Conservation (phyloP, 2,329 filamentous ascomycete species). For the Alternaria triticimaculans region DNA sequence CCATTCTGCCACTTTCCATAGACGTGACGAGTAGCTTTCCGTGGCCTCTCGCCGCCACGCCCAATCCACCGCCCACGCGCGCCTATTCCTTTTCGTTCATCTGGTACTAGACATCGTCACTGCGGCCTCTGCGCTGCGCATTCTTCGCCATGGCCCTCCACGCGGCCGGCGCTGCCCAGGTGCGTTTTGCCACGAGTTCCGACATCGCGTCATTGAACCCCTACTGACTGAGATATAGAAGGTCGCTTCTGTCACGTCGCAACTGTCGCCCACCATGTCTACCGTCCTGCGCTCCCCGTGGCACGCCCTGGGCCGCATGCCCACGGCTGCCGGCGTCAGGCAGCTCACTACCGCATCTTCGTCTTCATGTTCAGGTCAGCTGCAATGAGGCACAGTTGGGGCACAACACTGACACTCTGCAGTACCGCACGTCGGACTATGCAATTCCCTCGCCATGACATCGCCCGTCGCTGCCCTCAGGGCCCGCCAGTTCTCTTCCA, state of each 20-base stretch:
- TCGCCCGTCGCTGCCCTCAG: conserved; percentile 33
- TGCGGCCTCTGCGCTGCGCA: conserved; percentile 41
- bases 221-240: conserved; percentile 49
- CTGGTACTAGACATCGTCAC: conserved; percentile 22
- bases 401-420: conserved; percentile 9
- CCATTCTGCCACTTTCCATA: conserved; percentile 34
- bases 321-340: conserved; percentile 26
- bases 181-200: conserved; percentile 48
- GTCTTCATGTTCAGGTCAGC: conserved; percentile 30
- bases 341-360: conserved; percentile 26
- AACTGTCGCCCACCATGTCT: conserved; percentile 52
- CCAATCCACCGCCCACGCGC: conserved; percentile 23
- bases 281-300: conserved; percentile 45
- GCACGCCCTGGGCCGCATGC: conserved; percentile 35
- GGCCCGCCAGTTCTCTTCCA: conserved; percentile 49
- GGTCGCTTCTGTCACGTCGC: conserved; percentile 47
- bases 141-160: conserved; percentile 59
- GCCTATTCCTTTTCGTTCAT: conserved; percentile 23
- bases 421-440: conserved; percentile 45
- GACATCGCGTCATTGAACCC: conserved; percentile 25
- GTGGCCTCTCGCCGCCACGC: conserved; percentile 27
- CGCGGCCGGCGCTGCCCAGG: conserved; percentile 56
- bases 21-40: conserved; percentile 11
- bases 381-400: neutral
- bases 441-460: conserved; percentile 43